These are phyloP conservation scores for Chrysophaeum taylorii DNA, from an alignment of 352 stramenopile species.

Conservation along the genomic window DNA sequence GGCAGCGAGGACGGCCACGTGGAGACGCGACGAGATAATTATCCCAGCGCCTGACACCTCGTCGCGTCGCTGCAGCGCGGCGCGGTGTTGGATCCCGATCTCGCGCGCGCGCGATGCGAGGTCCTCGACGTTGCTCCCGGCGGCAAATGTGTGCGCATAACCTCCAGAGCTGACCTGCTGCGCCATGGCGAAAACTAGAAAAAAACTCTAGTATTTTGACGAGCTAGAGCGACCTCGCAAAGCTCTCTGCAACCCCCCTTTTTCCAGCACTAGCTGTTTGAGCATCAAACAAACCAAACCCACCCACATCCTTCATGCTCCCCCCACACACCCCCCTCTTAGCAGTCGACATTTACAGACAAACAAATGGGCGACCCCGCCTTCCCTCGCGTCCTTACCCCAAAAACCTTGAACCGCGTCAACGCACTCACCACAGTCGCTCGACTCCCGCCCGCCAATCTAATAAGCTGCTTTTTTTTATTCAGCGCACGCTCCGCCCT, in stretches of 20 bases:
- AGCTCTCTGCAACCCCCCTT: neutral
- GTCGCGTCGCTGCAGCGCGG: neutral
- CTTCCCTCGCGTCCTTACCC: no score
- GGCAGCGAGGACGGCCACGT: neutral
- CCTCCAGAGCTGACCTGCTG: neutral
- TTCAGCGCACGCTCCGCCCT: no score
- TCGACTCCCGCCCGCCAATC: no score
- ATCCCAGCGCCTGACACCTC: neutral
- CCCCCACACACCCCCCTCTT: no score
- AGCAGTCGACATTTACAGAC: no score
- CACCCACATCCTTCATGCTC: no score
- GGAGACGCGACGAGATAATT: neutral
- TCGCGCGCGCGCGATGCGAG: neutral
- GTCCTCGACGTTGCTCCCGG: neutral
- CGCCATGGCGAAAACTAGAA: neutral
- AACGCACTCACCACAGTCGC: no score
- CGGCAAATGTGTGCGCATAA: neutral
- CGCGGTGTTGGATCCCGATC: neutral
- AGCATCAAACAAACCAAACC: no score
- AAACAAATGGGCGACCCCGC: no score
- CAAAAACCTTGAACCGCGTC: no score
- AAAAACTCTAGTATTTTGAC: neutral
- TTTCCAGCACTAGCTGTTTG: no score
- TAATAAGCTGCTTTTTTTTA: no score
- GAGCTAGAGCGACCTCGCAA: neutral